phyloP scores from a whole-genome alignment of 176 grass and related monocot genomes.

The Avena sativa region DNA sequence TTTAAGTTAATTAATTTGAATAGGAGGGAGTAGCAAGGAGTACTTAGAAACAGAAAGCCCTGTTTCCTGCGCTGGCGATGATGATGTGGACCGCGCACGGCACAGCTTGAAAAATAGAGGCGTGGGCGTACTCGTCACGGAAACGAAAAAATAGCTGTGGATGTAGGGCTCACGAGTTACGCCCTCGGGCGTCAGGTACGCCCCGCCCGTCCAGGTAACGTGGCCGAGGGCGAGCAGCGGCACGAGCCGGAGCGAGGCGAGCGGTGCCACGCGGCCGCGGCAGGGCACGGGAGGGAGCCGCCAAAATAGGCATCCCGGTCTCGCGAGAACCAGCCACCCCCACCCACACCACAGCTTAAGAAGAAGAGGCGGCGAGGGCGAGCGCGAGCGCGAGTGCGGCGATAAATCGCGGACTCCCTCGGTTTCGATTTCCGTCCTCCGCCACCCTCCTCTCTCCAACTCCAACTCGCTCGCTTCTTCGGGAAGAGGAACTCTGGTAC shows the following conservation, averaged over 20 bases:
- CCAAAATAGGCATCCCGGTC: conserved; percentile 9
- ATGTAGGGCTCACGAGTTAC: not conserved
- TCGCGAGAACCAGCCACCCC: conserved; percentile 22
- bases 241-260: not conserved
- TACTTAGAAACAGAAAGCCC: too few relatives aligned
- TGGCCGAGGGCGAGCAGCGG: not conserved
- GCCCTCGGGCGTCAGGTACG: too few relatives aligned
- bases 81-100: too few relatives aligned
- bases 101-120: too few relatives aligned
- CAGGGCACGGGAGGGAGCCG: conserved; percentile 1
- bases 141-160: not conserved
- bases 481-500: conserved; percentile 7
- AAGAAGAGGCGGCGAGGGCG: conserved; percentile 30
- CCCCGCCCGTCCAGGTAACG: not conserved
- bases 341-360: conserved; percentile 20
- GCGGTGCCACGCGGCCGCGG: conserved; percentile 4
- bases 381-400: not conserved
- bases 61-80: too few relatives aligned
- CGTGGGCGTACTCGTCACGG: not conserved
- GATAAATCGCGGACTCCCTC: conserved; percentile 35
- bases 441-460: not conserved
- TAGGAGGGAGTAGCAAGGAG: too few relatives aligned
- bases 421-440: conserved; percentile 27
- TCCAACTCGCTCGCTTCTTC: not conserved
- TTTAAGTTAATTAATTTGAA: too few relatives aligned